Percentiles rank a stretch among this genome's conserved stretches.
phyloP scores from a whole-genome alignment of 2,329 filamentous ascomycete species.

The Orbilia blumenaviensis region DNA sequence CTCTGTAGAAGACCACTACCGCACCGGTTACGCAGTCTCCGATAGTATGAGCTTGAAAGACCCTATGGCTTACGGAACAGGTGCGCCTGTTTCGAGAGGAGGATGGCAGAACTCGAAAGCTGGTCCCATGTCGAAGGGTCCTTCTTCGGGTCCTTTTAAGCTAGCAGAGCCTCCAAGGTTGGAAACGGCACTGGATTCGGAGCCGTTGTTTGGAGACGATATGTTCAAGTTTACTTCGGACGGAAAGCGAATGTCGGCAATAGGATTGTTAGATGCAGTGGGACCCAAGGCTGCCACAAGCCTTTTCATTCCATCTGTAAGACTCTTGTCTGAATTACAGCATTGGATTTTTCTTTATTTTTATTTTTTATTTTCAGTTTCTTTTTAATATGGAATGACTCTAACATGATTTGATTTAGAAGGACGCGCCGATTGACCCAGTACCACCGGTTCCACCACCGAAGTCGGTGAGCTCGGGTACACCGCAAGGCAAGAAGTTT shows the following conservation, averaged over 20 bases:
- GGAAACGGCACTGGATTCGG: constrained; percentile 57
- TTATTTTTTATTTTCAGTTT: neutral
- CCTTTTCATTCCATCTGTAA: constrained; percentile 56
- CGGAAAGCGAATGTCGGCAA: constrained; percentile 55
- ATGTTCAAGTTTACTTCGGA: constrained; percentile 57
- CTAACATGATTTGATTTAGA: constrained; percentile 52
- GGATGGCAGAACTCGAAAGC: constrained; percentile 56
- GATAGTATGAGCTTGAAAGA: constrained; percentile 51
- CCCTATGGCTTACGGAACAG: constrained; percentile 54
- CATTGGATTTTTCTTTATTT: neutral
- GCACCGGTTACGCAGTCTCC: constrained; percentile 27
- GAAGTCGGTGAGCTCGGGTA: constrained; percentile 35
- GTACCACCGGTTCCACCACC: constrained; percentile 49
- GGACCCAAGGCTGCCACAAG: constrained; percentile 57
- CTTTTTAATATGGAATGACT: constrained; percentile 28
- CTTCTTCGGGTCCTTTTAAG: constrained; percentile 33
- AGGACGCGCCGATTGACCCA: constrained; percentile 44
- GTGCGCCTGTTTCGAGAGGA: constrained; percentile 53
- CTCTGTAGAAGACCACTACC: constrained; percentile 52
- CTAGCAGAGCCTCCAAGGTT: constrained; percentile 56
- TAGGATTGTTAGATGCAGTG: constrained; percentile 56
- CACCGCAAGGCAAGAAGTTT: constrained; percentile 14
- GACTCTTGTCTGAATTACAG: constrained; percentile 10
- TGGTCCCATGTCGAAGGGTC: constrained; percentile 53
- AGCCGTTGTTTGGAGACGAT: constrained; percentile 58